Base-by-base conservation (phyloP, 768 basidiomycete genomes). In the Rhodotorula diobovata region DNA sequence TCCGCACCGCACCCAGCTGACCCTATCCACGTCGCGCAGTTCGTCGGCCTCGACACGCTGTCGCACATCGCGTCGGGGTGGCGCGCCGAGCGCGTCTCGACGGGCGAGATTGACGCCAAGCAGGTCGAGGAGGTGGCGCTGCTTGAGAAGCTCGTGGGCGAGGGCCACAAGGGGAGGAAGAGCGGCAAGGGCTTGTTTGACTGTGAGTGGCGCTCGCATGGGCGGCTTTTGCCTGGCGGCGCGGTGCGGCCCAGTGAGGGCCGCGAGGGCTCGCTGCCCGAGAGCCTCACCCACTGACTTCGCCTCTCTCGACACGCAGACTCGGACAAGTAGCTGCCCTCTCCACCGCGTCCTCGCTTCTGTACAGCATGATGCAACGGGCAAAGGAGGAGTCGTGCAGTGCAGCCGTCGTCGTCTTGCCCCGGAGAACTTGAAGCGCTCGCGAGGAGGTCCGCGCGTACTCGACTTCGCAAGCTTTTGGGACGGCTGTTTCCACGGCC, bases 91-190 rank as follows among this genome's bases (percentile, higher is more conserved):
- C 66, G 69, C 59, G 79, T 81, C 34, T 72, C 79, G 35, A 66
- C 73, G 20, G 81, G 80, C 14, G 68, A 77, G 71, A 80, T 82
- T 39, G 77, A 76, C 23, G 71, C 77, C 58, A 75, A 78, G 51
- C 69, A 79, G 35, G 80, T 81, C 25, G 63, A 79, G 75, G 74
- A 77, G 35, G 81, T 81, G 34, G 67, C 71, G n/a, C 48, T 81
- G 63, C 68, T 83, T 66, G 81, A 81, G 46, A 67, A 80, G 71
- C 76, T 82, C 63, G 80, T 83, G 15, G 74, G 76, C 53, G 78
- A 81, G 65, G 82, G 82, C 6, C 81, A 80, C 67, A 72, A 81
- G 51, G 83, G 82, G 5, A 66, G 81, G 63, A 83, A 83, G 80
- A 79, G 76, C 30, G 82, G 82, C 3, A 72, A 81, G 67, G 83